Evolutionary conservation across 2,329 filamentous ascomycete species (phyloP), one percentile per base, ranked within the genome.

Genomic region (Uncinocarpus reesii): DNA sequence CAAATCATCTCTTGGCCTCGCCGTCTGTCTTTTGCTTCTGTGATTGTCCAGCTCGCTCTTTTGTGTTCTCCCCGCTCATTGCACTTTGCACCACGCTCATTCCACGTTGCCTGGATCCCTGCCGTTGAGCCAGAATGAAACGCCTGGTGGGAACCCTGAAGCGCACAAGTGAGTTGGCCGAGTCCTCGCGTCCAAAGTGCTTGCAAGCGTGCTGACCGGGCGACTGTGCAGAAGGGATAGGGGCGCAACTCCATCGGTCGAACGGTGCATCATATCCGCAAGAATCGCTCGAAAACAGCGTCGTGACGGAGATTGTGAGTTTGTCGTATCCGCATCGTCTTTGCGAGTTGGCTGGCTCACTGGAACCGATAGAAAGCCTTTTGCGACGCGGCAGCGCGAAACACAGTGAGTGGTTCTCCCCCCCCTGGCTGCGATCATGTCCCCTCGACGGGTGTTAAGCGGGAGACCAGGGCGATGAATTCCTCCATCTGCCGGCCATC

Each of bases 401-500:
- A 77, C 60, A 42, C 58, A 20, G 46, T 49, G 21, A 41, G 44
- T n/a, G 20, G n/a, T n/a, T 18, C 32, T 5, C 4, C 15, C n/a
- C 15, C 32, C 20, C 4, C 16, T 6, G 4, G 7, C 11, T 16
- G 32, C 32, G 32, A 6, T 13, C 6, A 23, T 11, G 6, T 20
- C 3, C 11, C 21, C 5, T 18, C 35, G 20, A 31, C 36, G 26
- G 13, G n/a, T 23, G 51, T 68, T 69, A 58, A 52, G 60, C 63
- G 60, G 47, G 15, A 47, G 59, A 15, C 60, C 65, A 87, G 77
- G 86, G 83, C 62, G 85, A 93, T 65, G 92, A 96, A 71, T 88
- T 94, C 54, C 81, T 95, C 51, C 86, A 89, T 62, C 83, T 96
- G 29, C 92, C 92, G 7, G 79, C 83, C 51, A 95, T 98, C 56